These are phyloP conservation scores for Mortierella sp. DNA, from an alignment of 371 early-diverging fungal genomes.

Conservation along the genomic window DNA sequence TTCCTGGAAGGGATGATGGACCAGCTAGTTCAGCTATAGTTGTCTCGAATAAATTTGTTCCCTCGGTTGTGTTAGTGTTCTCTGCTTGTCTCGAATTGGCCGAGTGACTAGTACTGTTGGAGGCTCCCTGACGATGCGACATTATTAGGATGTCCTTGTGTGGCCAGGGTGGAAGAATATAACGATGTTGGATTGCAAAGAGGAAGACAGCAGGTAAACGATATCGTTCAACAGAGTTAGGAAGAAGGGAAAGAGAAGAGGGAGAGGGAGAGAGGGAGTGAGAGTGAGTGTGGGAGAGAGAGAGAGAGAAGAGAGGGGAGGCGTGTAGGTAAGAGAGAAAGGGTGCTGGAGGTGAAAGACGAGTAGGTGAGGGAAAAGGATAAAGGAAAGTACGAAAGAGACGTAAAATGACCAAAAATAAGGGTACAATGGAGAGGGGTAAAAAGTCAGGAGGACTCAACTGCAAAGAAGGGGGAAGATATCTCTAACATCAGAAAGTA, in stretches of 20 bases:
- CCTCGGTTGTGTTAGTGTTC: not conserved
- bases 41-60: not conserved
- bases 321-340: not conserved
- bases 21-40: not conserved
- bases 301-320: not conserved
- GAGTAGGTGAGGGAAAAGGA: not conserved
- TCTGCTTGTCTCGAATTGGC: not conserved
- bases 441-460: constrained; percentile 16
- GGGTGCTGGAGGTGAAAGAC: not conserved
- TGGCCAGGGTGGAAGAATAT: not conserved
- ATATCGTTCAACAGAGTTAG: not conserved
- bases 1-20: not conserved
- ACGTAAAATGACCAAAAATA: not conserved
- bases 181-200: not conserved
- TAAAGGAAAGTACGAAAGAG: not conserved
- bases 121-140: constrained; percentile 9
- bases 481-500: not conserved
- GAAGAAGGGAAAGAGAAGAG: not conserved
- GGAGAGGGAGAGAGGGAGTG: not conserved
- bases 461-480: not conserved
- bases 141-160: not conserved
- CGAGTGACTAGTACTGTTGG: not conserved
- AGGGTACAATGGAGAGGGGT: constrained; percentile 5
- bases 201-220: not conserved
- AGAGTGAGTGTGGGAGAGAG: not conserved